Conservation (phyloP, 495 filamentous ascomycete species). For the Xylaria nigripes region DNA sequence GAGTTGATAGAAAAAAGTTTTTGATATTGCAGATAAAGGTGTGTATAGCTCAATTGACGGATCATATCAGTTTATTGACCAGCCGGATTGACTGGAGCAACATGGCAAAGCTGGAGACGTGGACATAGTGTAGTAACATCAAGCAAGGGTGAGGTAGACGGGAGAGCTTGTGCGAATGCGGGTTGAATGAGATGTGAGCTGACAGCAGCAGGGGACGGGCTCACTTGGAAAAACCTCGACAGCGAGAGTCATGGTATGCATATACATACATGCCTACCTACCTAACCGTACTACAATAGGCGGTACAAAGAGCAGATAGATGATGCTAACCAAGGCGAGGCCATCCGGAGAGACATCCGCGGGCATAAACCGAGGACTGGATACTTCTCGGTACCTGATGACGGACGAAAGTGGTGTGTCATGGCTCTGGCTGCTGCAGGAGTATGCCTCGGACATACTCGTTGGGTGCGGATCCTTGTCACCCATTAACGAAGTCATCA, state of each 20-base stretch:
- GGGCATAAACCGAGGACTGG: slow-evolving; percentile 3
- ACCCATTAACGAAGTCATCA: slow-evolving; percentile 1
- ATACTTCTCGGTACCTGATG: slow-evolving; percentile 12
- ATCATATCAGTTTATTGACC: slow-evolving; percentile 24
- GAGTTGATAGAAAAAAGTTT: background rate
- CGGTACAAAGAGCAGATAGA: background rate
- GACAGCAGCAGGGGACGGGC: slow-evolving; percentile 13
- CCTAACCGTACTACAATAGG: slow-evolving; percentile 4
- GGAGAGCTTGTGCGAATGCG: slow-evolving; percentile 17
- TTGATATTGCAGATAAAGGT: slow-evolving; percentile 12
- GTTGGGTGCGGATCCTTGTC: slow-evolving; percentile 8
- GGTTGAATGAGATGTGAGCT: slow-evolving; percentile 20
- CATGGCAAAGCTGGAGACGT: slow-evolving; percentile 27
- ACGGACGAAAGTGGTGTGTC: slow-evolving; percentile 10
- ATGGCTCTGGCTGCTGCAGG: slow-evolving; percentile 7
- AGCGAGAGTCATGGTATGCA: background rate
- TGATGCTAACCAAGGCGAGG: slow-evolving; percentile 7
- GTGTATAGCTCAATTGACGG: slow-evolving; percentile 10
- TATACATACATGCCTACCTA: background rate
- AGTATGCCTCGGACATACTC: slow-evolving; percentile 8
- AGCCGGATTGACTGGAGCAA: slow-evolving; percentile 24
- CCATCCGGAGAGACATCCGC: slow-evolving; percentile 10
- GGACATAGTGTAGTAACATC: slow-evolving; percentile 7
- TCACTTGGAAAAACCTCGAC: background rate
- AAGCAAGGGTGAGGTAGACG: slow-evolving; percentile 16